Percentiles rank a stretch among this genome's conserved stretches.
phyloP scores from a whole-genome alignment of 2,329 filamentous ascomycete species.

The Stemphylium vesicarium region DNA sequence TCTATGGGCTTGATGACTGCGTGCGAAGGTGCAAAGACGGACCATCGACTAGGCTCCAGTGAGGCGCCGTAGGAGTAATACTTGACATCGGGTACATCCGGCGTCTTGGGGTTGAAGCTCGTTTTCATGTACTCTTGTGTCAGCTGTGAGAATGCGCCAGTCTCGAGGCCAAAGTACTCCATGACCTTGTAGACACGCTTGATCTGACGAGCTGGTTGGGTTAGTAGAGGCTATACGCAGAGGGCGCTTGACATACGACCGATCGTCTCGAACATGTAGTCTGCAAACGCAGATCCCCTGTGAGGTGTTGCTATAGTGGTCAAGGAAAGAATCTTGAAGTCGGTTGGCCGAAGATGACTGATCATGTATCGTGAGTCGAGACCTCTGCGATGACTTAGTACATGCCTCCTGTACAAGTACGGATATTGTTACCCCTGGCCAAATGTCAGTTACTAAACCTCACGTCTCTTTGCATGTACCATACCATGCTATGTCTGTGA shows the following conservation, averaged over 20 bases:
- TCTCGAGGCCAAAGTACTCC: slow-evolving; percentile 61
- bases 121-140: slow-evolving; percentile 64
- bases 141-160: slow-evolving; percentile 67
- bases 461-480: background rate
- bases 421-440: slow-evolving; percentile 44
- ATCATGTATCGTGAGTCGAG: slow-evolving; percentile 71
- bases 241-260: slow-evolving; percentile 54
- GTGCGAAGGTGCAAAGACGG: slow-evolving; percentile 64
- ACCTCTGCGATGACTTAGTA: slow-evolving; percentile 54
- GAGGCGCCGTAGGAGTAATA: slow-evolving; percentile 70
- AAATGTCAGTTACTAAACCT: slow-evolving; percentile 23
- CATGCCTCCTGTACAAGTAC: background rate
- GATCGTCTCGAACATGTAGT: slow-evolving; percentile 65
- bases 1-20: slow-evolving; percentile 61
- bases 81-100: slow-evolving; percentile 60
- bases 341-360: slow-evolving; percentile 61
- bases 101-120: slow-evolving; percentile 65
- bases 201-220: slow-evolving; percentile 51
- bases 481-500: slow-evolving; percentile 61
- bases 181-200: slow-evolving; percentile 63
- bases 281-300: slow-evolving; percentile 66
- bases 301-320: slow-evolving; percentile 70
- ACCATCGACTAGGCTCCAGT: slow-evolving; percentile 62
- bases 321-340: slow-evolving; percentile 77
- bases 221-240: slow-evolving; percentile 17